Percentiles rank a stretch among this genome's conserved stretches.
Evolutionary conservation across 2,329 filamentous ascomycete genomes (phyloP).

Genomic region (Stagonosporopsis rhizophila): DNA sequence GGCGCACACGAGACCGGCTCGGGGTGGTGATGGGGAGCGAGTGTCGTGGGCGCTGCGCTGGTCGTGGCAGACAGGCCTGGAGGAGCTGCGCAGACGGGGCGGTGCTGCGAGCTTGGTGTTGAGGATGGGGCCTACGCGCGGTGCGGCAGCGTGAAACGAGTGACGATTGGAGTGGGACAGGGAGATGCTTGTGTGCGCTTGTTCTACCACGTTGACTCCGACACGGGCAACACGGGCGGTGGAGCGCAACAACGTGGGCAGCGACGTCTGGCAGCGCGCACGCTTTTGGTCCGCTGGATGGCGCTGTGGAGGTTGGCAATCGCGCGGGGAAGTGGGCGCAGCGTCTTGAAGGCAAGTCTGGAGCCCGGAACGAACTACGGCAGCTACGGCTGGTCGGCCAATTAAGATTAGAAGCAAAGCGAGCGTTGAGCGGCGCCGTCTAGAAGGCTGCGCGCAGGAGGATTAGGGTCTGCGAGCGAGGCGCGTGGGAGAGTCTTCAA

Average conservation of each 20-base stretch:
- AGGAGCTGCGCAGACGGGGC: constrained; percentile 13
- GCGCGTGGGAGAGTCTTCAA: constrained; percentile 9
- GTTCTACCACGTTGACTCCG: constrained; percentile 22
- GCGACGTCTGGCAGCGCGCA: constrained; percentile 19
- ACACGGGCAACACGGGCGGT: constrained; percentile 1
- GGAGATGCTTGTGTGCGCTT: constrained; percentile 35
- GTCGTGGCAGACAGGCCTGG: constrained; percentile 7
- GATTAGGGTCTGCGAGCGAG: constrained; percentile 20
- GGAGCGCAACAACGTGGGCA: constrained; percentile 21
- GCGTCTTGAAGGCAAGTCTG: constrained; percentile 16
- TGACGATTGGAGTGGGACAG: constrained; percentile 35
- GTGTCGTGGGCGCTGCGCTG: constrained; percentile 18
- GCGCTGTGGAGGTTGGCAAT: constrained; percentile 16
- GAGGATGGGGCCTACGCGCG: constrained; percentile 37
- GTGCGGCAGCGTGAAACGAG: constrained; percentile 38
- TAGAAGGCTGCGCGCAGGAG: constrained; percentile 14
- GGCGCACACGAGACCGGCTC: constrained; percentile 43
- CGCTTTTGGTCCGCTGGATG: constrained; percentile 11
- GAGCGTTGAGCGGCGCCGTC: constrained; percentile 25
- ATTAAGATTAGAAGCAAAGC: constrained; percentile 21
- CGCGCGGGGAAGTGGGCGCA: constrained; percentile 19
- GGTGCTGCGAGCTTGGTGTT: constrained; percentile 22
- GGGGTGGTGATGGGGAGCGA: constrained; percentile 25
- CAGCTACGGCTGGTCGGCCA: constrained; percentile 22
- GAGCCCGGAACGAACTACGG: constrained; percentile 15